Percentiles rank a stretch among this genome's conserved stretches.
Conservation (phyloP, 2,329 filamentous ascomycete species). For the Colletotrichum limetticola region DNA sequence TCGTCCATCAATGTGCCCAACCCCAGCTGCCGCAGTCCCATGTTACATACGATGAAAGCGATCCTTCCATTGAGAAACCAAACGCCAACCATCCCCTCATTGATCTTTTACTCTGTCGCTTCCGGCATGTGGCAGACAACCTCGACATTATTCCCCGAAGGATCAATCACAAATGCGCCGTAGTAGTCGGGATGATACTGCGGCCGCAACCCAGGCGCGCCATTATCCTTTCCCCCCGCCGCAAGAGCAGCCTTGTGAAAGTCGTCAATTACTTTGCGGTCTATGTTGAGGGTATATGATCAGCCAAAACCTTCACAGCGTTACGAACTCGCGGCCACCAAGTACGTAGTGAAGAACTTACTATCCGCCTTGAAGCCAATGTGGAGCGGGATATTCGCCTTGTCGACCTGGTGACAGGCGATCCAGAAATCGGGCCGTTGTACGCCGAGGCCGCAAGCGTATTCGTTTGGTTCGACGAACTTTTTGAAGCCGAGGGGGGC, state of each 20-base stretch:
- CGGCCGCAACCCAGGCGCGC: slow-evolving; percentile 55
- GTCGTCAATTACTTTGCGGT: slow-evolving; percentile 53
- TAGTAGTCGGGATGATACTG: slow-evolving; percentile 61
- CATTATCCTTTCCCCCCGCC: slow-evolving; percentile 59
- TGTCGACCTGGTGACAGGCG: slow-evolving; percentile 26
- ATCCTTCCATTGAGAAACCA: not conserved
- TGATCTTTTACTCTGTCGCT: not conserved
- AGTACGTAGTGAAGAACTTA: slow-evolving; percentile 21
- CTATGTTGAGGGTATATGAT: slow-evolving; percentile 38
- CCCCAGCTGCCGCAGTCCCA: no score
- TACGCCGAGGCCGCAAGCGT: slow-evolving; percentile 45
- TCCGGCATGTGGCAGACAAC: slow-evolving; percentile 45
- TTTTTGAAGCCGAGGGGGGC: slow-evolving; percentile 49
- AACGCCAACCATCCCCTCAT: not conserved
- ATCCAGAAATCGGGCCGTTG: slow-evolving; percentile 46
- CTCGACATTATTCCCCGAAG: slow-evolving; percentile 64
- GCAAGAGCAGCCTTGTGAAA: slow-evolving; percentile 54
- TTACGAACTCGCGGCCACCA: no score
- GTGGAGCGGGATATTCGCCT: slow-evolving; percentile 39
- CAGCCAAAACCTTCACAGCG: no score
- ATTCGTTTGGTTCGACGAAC: slow-evolving; percentile 40
- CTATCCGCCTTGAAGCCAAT: slow-evolving; percentile 46
- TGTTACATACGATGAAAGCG: no score
- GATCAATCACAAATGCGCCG: slow-evolving; percentile 61
- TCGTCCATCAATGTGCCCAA: no score